Percentiles rank a stretch among this genome's conserved stretches.
Conservation (phyloP, 2,329 filamentous ascomycete genomes). For the Clarireedia homoeocarpa region DNA sequence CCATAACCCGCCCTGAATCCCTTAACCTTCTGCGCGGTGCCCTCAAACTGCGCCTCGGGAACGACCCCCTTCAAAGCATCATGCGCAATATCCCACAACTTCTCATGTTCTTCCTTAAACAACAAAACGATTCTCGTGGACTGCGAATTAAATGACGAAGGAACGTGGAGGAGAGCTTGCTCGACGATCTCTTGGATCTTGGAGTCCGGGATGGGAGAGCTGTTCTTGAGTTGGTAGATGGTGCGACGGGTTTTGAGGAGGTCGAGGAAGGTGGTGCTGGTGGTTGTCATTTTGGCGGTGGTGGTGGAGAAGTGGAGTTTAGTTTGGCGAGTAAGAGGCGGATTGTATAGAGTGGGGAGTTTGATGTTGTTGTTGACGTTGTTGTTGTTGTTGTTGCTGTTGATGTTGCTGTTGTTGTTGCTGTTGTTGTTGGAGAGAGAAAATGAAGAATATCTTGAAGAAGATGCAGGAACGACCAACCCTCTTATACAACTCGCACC, state of each 20-base stretch:
- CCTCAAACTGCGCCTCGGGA: slow-evolving; percentile 35
- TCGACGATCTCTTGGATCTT: slow-evolving; percentile 59
- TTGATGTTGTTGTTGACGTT: background rate
- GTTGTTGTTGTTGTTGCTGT: background rate
- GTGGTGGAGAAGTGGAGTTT: background rate
- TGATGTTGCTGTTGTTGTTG: background rate
- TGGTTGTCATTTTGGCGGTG: slow-evolving; percentile 4
- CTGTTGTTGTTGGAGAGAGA: background rate
- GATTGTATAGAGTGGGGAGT: no score
- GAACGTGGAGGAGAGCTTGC: slow-evolving; percentile 58
- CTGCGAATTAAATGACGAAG: slow-evolving; percentile 85
- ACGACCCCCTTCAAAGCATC: slow-evolving; percentile 62
- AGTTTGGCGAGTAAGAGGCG: no score
- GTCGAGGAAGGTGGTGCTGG: slow-evolving; percentile 42
- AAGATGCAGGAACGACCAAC: no score
- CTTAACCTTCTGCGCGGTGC: slow-evolving; percentile 24
- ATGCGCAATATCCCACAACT: slow-evolving; percentile 71
- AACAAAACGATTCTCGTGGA: slow-evolving; percentile 71
- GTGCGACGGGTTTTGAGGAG: slow-evolving; percentile 61
- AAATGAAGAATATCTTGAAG: no score
- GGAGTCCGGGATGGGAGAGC: slow-evolving; percentile 47
- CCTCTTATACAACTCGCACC: background rate
- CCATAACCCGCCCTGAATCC: slow-evolving; percentile 67
- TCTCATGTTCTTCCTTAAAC: slow-evolving; percentile 74
- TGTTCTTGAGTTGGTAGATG: slow-evolving; percentile 60